A percentile compares a stretch with the other conserved stretches of the same genome.
phyloP scores from a whole-genome alignment of 768 basidiomycete species.

The Agaricus bisporus region DNA sequence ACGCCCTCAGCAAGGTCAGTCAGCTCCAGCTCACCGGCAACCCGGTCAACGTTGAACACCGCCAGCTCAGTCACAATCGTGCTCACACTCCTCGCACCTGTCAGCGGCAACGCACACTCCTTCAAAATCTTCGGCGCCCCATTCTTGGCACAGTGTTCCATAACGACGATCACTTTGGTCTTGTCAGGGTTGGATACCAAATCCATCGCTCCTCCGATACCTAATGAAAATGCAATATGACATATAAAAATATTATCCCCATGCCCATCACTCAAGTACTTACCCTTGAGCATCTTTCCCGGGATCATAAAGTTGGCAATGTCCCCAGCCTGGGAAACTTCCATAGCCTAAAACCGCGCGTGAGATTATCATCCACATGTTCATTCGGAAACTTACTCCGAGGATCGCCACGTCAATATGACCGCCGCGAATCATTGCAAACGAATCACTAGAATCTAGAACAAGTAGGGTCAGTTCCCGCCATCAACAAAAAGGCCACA shows the following conservation, averaged over 20 bases:
- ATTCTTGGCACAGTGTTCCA: conserved; percentile 89
- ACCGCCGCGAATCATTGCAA: conserved; percentile 96
- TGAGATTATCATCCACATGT: not conserved
- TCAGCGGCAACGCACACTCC: conserved; percentile 78
- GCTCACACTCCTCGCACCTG: conserved; percentile 83
- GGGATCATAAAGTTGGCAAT: conserved; percentile 99
- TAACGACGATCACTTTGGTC: conserved; percentile 85
- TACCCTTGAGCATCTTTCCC: conserved; percentile 84
- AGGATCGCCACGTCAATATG: conserved; percentile 93
- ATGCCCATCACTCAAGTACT: not conserved
- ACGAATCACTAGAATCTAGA: conserved; percentile 85
- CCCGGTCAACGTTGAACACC: conserved; percentile 84
- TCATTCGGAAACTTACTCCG: conserved; percentile 49
- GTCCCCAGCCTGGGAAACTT: conserved; percentile 89
- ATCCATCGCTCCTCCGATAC: conserved; percentile 96
- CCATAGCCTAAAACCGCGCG: conserved; percentile 62
- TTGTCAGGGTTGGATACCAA: conserved; percentile 94
- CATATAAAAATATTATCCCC: too few relatives aligned
- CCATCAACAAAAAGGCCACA: not conserved
- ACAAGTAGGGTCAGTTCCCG: conserved; percentile 6
- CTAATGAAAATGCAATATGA: conserved; percentile 24
- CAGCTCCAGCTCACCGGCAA: conserved; percentile 64
- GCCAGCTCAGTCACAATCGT: conserved; percentile 91
- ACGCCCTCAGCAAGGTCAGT: conserved; percentile 83
- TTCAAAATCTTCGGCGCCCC: conserved; percentile 85